phyloP scores from a whole-genome alignment of 2,329 filamentous ascomycete species.

The Pseudocercospora cruenta region DNA sequence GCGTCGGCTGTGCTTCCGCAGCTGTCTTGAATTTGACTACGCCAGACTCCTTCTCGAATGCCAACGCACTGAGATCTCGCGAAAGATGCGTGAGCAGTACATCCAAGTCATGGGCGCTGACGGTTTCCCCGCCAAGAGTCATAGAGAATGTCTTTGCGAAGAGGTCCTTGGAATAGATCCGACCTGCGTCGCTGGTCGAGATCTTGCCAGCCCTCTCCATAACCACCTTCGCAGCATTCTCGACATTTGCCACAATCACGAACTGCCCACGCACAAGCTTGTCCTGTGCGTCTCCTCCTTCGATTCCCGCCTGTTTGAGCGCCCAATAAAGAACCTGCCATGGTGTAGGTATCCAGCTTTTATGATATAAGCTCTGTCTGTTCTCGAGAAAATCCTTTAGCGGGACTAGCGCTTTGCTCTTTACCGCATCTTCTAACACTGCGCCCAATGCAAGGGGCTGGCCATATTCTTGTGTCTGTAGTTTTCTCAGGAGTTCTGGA shows the following conservation, averaged over 20 bases:
- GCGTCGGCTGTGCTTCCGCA: constrained; percentile 46
- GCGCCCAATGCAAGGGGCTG: constrained; percentile 78
- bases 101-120: constrained; percentile 53
- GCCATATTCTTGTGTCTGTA: constrained; percentile 79
- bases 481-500: constrained; percentile 67
- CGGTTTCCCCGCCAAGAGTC: constrained; percentile 30
- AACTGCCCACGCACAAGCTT: constrained; percentile 64
- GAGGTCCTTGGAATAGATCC: constrained; percentile 37
- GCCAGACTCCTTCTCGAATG: constrained; percentile 40
- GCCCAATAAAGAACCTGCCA: constrained; percentile 76
- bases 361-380: constrained; percentile 71
- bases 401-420: constrained; percentile 70
- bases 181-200: constrained; percentile 40
- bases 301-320: constrained; percentile 60
- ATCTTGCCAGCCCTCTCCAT: constrained; percentile 38
- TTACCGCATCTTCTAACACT: constrained; percentile 76
- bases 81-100: constrained; percentile 46
- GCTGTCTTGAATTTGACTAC: constrained; percentile 74
- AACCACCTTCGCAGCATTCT: constrained; percentile 51
- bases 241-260: constrained; percentile 67
- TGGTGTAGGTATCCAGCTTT: constrained; percentile 69
- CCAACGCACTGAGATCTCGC: constrained; percentile 56
- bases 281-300: constrained; percentile 46
- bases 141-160: constrained; percentile 35
- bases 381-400: constrained; percentile 68